Conservation (phyloP, 2,329 filamentous ascomycete genomes). For the Trematosphaeria pertusa region DNA sequence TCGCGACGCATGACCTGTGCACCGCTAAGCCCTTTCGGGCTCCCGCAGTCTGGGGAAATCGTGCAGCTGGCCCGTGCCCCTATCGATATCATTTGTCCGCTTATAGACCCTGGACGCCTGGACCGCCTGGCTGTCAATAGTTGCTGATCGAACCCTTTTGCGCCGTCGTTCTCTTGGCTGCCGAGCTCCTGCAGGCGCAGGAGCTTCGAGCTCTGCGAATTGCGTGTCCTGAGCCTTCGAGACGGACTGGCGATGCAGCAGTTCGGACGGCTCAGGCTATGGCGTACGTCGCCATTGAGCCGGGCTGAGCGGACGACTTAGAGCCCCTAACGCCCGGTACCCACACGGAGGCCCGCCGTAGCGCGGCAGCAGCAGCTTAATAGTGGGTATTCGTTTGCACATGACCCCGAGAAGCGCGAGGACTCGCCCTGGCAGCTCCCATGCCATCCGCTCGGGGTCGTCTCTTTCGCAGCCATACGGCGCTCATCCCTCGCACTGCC, state of each 20-base stretch:
- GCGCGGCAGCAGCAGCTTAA: slow-evolving; percentile 17
- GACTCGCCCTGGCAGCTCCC: slow-evolving; percentile 28
- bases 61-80: slow-evolving; percentile 9
- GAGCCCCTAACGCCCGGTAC: slow-evolving; percentile 23
- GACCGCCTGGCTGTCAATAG: slow-evolving; percentile 9
- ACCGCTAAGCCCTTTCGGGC: slow-evolving; percentile 6
- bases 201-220: neutral
- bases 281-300: too few relatives aligned
- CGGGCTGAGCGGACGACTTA: slow-evolving; percentile 7
- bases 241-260: too few relatives aligned
- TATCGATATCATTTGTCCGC: slow-evolving; percentile 9
- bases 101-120: slow-evolving; percentile 15
- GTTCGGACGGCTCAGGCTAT: too few relatives aligned
- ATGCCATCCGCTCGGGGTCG: slow-evolving; percentile 20
- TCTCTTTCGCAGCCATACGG: slow-evolving; percentile 29
- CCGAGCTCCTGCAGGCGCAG: slow-evolving; percentile 1
- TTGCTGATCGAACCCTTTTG: slow-evolving; percentile 12
- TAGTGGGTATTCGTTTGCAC: too few relatives aligned
- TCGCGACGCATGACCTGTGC: slow-evolving; percentile 16
- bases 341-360: slow-evolving; percentile 28
- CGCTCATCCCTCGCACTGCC: slow-evolving; percentile 21
- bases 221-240: neutral
- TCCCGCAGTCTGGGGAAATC: slow-evolving; percentile 14
- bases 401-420: slow-evolving; percentile 35
- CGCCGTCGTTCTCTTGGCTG: too few relatives aligned